phyloP scores from a whole-genome alignment of 345 rosid genomes.

The Citrus australasica region DNA sequence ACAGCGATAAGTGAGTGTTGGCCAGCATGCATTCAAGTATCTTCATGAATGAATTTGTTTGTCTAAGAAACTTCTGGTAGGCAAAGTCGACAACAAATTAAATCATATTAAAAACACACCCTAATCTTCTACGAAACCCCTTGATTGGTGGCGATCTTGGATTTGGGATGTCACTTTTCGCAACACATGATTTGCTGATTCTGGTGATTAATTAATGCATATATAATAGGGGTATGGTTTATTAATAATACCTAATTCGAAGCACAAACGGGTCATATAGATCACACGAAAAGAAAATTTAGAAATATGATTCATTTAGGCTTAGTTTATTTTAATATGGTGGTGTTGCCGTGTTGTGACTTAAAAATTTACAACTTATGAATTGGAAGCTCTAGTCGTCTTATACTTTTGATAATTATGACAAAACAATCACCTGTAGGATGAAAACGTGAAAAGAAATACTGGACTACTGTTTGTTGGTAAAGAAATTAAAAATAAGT shows the following conservation, averaged over 20 bases:
- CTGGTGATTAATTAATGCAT: neutral
- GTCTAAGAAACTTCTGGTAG: neutral
- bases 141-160: neutral
- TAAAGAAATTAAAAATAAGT: no score
- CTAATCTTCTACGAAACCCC: no score
- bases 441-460: no score
- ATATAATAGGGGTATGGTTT: neutral
- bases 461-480: no score
- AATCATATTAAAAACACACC: no score
- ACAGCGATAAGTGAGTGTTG: neutral
- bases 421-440: no score
- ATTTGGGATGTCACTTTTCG: neutral
- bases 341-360: no score
- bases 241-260: neutral
- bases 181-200: neutral
- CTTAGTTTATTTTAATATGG: neutral
- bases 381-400: no score
- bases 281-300: neutral
- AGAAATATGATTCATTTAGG: neutral
- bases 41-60: neutral
- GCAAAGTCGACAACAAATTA: neutral
- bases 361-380: no score
- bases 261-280: neutral
- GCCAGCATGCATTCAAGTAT: constrained; percentile 1
- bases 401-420: no score